Conservation (phyloP, 2,329 filamentous ascomycete species). For the Ophiostoma tasmaniense region DNA sequence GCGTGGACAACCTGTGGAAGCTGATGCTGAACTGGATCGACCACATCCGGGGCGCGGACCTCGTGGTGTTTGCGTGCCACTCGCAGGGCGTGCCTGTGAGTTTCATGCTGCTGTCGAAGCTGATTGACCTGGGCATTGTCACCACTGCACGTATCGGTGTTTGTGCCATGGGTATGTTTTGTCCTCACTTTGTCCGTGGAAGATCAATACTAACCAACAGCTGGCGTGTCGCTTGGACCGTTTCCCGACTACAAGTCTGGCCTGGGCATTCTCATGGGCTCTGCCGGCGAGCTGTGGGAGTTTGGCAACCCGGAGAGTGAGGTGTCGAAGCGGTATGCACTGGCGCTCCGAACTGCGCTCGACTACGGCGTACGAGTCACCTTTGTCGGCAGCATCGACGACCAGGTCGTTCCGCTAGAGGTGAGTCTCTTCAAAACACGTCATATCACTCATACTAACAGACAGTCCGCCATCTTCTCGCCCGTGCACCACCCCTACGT, state of each 20-base stretch:
- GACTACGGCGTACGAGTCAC: slow-evolving; percentile 74
- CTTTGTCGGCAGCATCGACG: slow-evolving; percentile 90
- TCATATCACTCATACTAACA: slow-evolving; percentile 14
- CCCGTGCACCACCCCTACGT: slow-evolving; percentile 85
- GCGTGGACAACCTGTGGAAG: slow-evolving; percentile 90
- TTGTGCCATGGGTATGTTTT: slow-evolving; percentile 58
- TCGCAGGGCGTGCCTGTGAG: slow-evolving; percentile 93
- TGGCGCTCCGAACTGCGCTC: slow-evolving; percentile 64
- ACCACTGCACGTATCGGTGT: slow-evolving; percentile 70
- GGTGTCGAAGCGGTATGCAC: slow-evolving; percentile 73
- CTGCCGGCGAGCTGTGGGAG: slow-evolving; percentile 89
- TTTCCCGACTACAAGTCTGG: slow-evolving; percentile 87
- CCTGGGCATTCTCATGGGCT: slow-evolving; percentile 77
- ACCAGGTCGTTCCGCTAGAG: slow-evolving; percentile 90
- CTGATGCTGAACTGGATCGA: slow-evolving; percentile 91
- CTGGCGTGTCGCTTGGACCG: slow-evolving; percentile 86
- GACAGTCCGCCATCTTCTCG: slow-evolving; percentile 71
- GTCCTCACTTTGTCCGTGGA: not conserved
- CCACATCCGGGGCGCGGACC: slow-evolving; percentile 75
- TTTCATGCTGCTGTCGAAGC: slow-evolving; percentile 83
- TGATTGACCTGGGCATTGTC: slow-evolving; percentile 83
- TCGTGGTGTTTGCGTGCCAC: slow-evolving; percentile 87
- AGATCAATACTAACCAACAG: slow-evolving; percentile 36
- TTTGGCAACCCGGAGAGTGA: slow-evolving; percentile 75
- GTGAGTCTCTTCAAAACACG: slow-evolving; percentile 34